Evolutionary conservation across 2,329 filamentous ascomycete species (phyloP), one percentile per base, ranked within the genome.

Genomic region (Ophiocordyceps sinensis): DNA sequence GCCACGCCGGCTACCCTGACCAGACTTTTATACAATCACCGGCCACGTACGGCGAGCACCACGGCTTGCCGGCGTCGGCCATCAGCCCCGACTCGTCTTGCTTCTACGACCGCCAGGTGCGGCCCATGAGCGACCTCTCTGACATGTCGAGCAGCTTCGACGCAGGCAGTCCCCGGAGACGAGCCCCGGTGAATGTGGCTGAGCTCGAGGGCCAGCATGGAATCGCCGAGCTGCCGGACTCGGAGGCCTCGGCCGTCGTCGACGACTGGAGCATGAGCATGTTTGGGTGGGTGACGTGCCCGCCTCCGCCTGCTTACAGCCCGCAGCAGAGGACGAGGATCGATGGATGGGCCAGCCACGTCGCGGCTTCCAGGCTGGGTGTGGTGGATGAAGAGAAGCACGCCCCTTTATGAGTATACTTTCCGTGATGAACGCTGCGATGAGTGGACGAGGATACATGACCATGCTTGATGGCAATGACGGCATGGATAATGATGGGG

Each of bases 61-160:
- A 3, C 15, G 30, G 29, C 21, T 35, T 47, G 43, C 43, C 53
- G 40, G 41, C 51, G 40, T 45, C 48, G 30, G 51, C 49, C 7
- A 45, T 49, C 26, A 49, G 55, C 30, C 51, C 51, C 28, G 67
- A 68, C 38, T 67, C 65, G 3, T 57, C 61, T 39, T 55, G 51
- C 13, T 51, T 49, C 4, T 58, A 57, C 41, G 47, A 45, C 26
- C 11, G 37, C 2, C 67, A 68, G 41, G 55, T 57, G 37, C 62
- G 68, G 2, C 56, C 67, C 6, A 52, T 52, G 36, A 71, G 66
- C 51, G 61, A 67, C 44, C 57, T 61, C 5, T 71, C 67, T 36
- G 66, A 70, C 38, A 52, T 58, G 5, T 61, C 61, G 35, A 61
- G 60, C 36, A 50, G 48, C 4, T 44, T 12, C 45, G 32, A 36